phyloP scores from a whole-genome alignment of 2,329 filamentous ascomycete genomes.

The Paecilomyces sp. region DNA sequence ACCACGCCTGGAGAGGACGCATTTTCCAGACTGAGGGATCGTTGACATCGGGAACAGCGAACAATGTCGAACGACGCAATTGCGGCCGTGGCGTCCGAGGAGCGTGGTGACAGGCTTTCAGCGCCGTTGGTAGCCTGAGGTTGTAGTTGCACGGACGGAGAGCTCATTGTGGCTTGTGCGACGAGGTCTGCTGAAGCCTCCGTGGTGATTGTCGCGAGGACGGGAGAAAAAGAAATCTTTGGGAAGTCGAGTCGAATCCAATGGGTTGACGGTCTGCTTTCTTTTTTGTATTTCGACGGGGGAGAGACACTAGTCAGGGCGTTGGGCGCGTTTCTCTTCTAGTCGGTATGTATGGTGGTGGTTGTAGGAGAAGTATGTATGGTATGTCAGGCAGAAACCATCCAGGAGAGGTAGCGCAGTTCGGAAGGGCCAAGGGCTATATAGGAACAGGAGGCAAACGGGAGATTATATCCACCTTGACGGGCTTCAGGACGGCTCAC shows the following conservation, averaged over 20 bases:
- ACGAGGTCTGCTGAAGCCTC: not conserved
- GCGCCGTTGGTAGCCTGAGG: conserved; percentile 17
- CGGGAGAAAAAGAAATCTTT: no score
- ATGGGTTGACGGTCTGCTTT: not conserved
- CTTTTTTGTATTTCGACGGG: not conserved
- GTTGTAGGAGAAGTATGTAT: not conserved
- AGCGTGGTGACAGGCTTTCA: conserved; percentile 12
- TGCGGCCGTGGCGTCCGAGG: conserved; percentile 16
- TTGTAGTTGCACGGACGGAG: conserved; percentile 27
- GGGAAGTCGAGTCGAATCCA: not conserved
- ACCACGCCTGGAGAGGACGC: conserved; percentile 31
- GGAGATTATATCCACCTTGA: not conserved
- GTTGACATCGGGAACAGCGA: conserved; percentile 43
- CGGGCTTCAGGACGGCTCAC: not conserved
- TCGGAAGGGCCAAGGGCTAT: not conserved
- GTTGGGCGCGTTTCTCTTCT: not conserved
- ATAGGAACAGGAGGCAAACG: not conserved
- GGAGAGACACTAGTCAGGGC: not conserved
- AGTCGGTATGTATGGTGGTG: no score
- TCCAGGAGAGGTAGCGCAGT: not conserved
- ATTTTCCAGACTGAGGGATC: conserved; percentile 36
- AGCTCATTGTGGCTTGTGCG: conserved; percentile 24
- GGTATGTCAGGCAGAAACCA: not conserved
- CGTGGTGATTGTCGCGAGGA: not conserved
- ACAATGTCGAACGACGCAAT: conserved; percentile 32